These are phyloP conservation scores for Bruguiera parviflora DNA, from an alignment of 345 rosid species.

Conservation along the genomic window DNA sequence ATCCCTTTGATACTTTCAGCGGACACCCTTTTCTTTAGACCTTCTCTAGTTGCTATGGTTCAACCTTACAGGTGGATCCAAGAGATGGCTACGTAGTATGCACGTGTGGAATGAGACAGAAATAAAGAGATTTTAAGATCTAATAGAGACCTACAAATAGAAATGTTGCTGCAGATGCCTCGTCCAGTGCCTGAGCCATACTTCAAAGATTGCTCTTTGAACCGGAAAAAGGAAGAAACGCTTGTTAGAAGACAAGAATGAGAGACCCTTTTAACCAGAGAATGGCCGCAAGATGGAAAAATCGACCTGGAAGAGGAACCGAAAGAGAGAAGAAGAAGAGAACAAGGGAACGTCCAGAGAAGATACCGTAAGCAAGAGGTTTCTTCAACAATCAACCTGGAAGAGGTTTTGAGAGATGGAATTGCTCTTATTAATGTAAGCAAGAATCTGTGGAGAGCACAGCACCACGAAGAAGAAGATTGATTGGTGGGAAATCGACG, in stretches of 20 bases:
- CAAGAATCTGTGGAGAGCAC: not conserved
- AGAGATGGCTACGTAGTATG: not conserved
- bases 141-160: not conserved
- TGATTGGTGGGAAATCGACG: constrained; percentile 29
- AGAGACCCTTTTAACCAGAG: too few relatives aligned
- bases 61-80: not conserved
- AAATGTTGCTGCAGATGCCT: not conserved
- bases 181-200: not conserved
- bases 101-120: not conserved
- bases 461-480: not conserved
- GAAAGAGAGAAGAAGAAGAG: not conserved
- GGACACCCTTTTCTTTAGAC: not conserved
- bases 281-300: too few relatives aligned
- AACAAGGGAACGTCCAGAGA: too few relatives aligned
- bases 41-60: not conserved
- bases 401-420: too few relatives aligned
- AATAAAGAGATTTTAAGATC: not conserved
- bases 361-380: too few relatives aligned
- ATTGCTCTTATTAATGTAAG: not conserved
- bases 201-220: too few relatives aligned
- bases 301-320: not conserved
- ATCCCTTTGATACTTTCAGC: not conserved
- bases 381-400: too few relatives aligned
- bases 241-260: not conserved
- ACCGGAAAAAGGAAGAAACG: not conserved